Conservation (phyloP, 352 stramenopile genomes). For the Phytopythium delawarense region DNA sequence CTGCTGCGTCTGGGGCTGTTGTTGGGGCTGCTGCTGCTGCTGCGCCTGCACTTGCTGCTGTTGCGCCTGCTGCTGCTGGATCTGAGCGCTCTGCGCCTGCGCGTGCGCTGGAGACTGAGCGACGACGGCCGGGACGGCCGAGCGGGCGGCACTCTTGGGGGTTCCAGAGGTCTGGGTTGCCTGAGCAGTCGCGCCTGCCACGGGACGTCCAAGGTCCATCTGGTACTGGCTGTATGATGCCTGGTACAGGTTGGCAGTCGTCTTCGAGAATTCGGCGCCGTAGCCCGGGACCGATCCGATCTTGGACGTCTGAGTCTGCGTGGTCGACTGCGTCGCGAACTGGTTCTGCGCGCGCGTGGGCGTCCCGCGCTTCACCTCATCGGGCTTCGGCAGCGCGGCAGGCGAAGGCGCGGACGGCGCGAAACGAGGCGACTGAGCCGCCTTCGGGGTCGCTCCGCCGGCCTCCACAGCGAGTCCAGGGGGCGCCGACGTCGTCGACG, state of each 20-base stretch:
- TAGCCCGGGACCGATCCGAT: constrained; percentile 51
- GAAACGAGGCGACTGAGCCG: constrained; percentile 58
- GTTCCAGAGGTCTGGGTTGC: constrained; percentile 41
- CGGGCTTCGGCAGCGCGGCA: constrained; percentile 81
- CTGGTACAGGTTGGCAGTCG: constrained; percentile 67
- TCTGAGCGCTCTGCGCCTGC: constrained; percentile 24
- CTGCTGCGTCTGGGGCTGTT: constrained; percentile 28
- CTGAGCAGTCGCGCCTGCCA: constrained; percentile 14
- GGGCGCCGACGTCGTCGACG: constrained; percentile 44
- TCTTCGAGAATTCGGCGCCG: constrained; percentile 51
- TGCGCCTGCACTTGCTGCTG: constrained; percentile 20
- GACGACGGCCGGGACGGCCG: constrained; percentile 26
- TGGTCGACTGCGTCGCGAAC: constrained; percentile 39
- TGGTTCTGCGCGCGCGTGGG: constrained; percentile 48
- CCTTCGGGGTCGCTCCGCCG: constrained; percentile 62
- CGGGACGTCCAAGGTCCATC: constrained; percentile 61
- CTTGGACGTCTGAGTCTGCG: constrained; percentile 43
- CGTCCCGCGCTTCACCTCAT: constrained; percentile 77
- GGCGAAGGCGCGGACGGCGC: constrained; percentile 76
- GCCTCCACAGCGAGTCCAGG: constrained; percentile 69
- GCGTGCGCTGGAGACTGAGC: constrained; percentile 56
- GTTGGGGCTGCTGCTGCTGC: constrained; percentile 3
- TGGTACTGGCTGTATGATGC: constrained; percentile 78
- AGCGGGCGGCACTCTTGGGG: constrained; percentile 39
- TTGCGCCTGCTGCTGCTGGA: constrained; percentile 38